Conservation (phyloP, 73 alveolate species). For the Paramecium bursaria region DNA sequence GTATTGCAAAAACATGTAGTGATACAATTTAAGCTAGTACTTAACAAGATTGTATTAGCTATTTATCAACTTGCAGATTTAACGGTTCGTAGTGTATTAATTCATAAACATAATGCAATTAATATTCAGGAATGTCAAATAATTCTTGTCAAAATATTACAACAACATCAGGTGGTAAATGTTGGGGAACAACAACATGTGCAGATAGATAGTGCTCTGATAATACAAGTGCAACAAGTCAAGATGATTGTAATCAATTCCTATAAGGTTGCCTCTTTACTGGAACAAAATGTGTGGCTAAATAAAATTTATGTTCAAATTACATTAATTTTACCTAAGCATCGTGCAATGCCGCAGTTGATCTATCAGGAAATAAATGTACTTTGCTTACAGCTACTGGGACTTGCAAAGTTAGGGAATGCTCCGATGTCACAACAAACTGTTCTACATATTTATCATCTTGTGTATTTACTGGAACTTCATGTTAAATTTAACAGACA, state of each 20-base stretch:
- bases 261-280: conserved; percentile 31
- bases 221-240: background rate
- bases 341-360: background rate
- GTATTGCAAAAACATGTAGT: background rate
- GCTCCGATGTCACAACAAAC: background rate
- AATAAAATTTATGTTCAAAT: background rate
- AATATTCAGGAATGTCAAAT: conserved; percentile 8
- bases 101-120: background rate
- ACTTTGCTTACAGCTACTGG: background rate
- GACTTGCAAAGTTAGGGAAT: conserved; percentile 1
- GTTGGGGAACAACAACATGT: conserved; percentile 34
- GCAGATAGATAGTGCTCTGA: conserved; percentile 12
- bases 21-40: background rate
- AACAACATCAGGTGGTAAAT: background rate
- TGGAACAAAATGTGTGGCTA: conserved; percentile 16
- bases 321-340: conserved; percentile 20
- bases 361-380: conserved; percentile 1
- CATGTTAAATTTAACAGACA: background rate
- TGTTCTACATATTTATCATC: background rate
- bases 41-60: background rate
- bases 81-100: conserved; percentile 23
- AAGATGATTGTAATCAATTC: conserved; percentile 21
- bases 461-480: conserved; percentile 33
- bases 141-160: background rate
- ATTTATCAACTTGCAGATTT: conserved; percentile 30